Conservation (phyloP, 2,329 filamentous ascomycete species). For the Colletotrichum sp. region DNA sequence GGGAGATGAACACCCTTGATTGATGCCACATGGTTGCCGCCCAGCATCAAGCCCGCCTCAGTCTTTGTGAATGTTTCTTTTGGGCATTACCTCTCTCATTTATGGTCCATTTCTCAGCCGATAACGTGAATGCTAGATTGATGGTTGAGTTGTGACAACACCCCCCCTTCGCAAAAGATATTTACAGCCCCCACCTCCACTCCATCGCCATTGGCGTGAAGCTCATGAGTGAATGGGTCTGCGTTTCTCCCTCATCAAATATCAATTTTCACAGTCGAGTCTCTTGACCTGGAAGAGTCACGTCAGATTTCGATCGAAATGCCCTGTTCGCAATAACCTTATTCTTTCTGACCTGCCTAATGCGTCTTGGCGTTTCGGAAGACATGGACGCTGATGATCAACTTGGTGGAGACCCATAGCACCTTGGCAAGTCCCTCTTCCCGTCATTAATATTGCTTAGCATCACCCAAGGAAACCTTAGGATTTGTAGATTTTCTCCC, state of each 20-base stretch:
- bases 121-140: background rate
- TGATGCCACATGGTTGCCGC: background rate
- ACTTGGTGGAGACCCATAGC: background rate
- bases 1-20: background rate
- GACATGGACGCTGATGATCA: background rate
- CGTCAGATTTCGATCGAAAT: background rate
- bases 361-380: background rate
- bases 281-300: background rate
- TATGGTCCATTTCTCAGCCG: background rate
- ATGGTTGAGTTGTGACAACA: background rate
- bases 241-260: background rate
- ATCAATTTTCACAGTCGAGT: background rate
- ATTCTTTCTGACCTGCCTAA: background rate
- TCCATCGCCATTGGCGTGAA: background rate
- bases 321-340: background rate
- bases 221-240: accelerated
- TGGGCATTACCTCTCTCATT: background rate
- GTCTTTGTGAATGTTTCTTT: background rate
- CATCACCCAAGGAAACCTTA: background rate
- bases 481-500: background rate
- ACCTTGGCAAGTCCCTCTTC: background rate
- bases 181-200: background rate
- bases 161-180: background rate
- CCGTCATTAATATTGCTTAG: background rate
- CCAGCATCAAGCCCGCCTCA: background rate